Evolutionary conservation across 2,329 filamentous ascomycete genomes (phyloP).

Genomic region (Davidsoniella australis): DNA sequence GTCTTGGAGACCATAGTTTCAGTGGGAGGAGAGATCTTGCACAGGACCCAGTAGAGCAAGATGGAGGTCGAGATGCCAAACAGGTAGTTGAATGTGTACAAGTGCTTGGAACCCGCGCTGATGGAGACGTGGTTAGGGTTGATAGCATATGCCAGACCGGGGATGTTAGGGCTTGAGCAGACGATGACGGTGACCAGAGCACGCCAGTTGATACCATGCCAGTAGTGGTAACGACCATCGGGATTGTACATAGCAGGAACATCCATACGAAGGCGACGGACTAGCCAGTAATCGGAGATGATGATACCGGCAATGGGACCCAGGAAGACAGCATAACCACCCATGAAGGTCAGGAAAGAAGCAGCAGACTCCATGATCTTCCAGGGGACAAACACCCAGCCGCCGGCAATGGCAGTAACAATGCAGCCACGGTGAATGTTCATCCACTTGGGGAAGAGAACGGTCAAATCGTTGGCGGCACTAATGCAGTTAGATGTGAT

Average conservation of each 20-base stretch:
- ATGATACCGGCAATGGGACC: constrained; percentile 26
- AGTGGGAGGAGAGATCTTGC: constrained; percentile 8
- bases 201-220: constrained; percentile 24
- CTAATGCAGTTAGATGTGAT: constrained; percentile 18
- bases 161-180: constrained; percentile 24
- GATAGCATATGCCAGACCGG: constrained; percentile 22
- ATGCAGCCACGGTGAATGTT: constrained; percentile 20
- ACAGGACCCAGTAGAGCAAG: constrained; percentile 13
- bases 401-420: constrained; percentile 18
- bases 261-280: constrained; percentile 23
- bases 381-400: constrained; percentile 22
- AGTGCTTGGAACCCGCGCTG: constrained; percentile 1
- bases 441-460: constrained; percentile 18
- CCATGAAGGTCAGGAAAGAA: constrained; percentile 20
- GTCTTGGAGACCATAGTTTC: constrained; percentile 9
- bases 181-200: constrained; percentile 25
- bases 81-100: constrained; percentile 18
- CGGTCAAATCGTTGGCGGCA: constrained; percentile 19
- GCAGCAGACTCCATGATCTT: constrained; percentile 19
- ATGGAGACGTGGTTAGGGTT: constrained; percentile 8
- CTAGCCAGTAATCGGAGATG: constrained; percentile 24
- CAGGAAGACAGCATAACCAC: constrained; percentile 21
- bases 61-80: constrained; percentile 15
- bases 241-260: constrained; percentile 26
- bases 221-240: constrained; percentile 26